Base-by-base conservation (phyloP, 148 eudicot genomes). In the Rhododendron mucronatum region DNA sequence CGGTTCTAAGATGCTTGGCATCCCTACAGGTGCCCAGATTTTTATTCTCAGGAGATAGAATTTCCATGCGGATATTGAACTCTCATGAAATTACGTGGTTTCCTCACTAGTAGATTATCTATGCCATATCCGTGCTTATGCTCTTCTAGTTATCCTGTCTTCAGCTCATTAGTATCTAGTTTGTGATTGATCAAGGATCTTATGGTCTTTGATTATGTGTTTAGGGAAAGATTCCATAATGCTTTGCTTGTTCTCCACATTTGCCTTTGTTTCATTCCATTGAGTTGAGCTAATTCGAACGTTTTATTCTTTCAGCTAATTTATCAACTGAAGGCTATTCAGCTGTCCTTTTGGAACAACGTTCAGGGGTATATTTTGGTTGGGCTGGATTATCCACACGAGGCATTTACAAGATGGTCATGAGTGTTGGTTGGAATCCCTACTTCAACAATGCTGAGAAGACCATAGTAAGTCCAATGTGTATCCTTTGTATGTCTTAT, bases 341-440 rank as follows among this genome's bases (percentile, higher is more conserved):
- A n/a, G 88, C 84, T 28, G n/a, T 91, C 82, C 95, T 97, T 23
- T 89, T 90, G 0, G 94, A 97, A 85, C 91, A 93, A 85, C 98
- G 98, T 51, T 88, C 98, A 4, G 98, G 98, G 50, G 98, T 97
- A 30, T 97, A 92, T 90, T 97, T 97, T 89, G 99, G 99, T 53
- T 97, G 99, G 98, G 98, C 98, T 45, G 92, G 92, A 84, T 84
- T 97, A 89, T 80, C 94, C 41, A 88, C 74, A 20, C 89, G 91
- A 77, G 96, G 98, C 53, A 84, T 94, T 86, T 95, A 91, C 89
- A 97, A 97, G 92, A 95, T 97, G 99, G 99, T 93, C 75, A 97
- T 97, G 98, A 97, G 99, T 91, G 89, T 97, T 57, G 99, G 99
- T 73, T 95, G 98, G 98, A 97, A 97, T 84, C 99, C 99, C 16